Base-by-base conservation (phyloP, 176 grass and related monocot species). In the Musa schizocarpa region DNA sequence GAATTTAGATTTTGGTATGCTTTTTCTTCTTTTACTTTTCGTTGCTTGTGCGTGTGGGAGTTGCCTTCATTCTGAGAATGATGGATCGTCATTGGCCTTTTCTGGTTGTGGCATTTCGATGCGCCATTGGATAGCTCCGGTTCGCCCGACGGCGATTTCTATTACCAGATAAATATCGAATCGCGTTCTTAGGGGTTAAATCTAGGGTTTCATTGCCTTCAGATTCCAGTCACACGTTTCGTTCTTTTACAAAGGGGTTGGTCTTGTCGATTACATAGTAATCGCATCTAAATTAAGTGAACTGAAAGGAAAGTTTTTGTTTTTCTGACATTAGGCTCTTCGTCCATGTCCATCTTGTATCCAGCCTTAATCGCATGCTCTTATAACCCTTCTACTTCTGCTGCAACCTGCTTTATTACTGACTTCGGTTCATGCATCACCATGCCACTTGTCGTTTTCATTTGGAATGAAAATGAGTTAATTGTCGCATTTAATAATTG, bases 21-120 rank as follows among this genome's bases (percentile, higher is more conserved):
- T 50, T 70, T n/a, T 5, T 0, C 13, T 65, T 13, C 68, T 70
- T 22, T 25, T n/a, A 21, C 11, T 11, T 70, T 11, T 8, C 51
- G 68, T 70, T 70, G 16, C 68, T 70, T 50, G 29, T 70, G 68
- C 68, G 50, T 70, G 68, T 70, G 50, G 43, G 48, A 70, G 43
- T 70, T 70, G 13, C 1, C 48, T 52, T 20, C 19, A 16, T 50
- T 13, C 43, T 12, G 68, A 70, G 48, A 70, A 17, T 50, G 68
- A 51, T 70, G 17, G 68, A 27, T 68, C 66, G 1, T 29, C 19
- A 9, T 70, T 22, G 34, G 16, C 13, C 17, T 70, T 70, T 27
- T 68, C 25, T 13, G 65, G 5, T 68, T 68, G 26, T 43, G 25
- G 5, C 26, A 29, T 68, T 68, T 68, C 25, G 65, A 68, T 68